A percentile compares a stretch with the other conserved stretches of the same genome.
Evolutionary conservation across 495 filamentous ascomycete species (phyloP).

Genomic region (Penicillium macrosclerotiorum): DNA sequence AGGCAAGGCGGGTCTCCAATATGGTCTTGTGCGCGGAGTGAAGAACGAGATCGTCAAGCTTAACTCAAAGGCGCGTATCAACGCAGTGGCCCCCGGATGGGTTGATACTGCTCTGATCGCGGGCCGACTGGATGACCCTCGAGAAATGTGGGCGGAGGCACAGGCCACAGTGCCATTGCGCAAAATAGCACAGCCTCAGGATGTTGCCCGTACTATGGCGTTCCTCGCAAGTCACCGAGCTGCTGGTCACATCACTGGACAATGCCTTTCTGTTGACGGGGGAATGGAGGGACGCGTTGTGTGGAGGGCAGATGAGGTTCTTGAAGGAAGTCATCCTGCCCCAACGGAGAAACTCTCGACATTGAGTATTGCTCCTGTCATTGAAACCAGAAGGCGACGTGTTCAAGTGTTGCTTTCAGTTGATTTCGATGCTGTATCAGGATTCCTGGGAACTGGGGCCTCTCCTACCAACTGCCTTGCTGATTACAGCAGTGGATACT

Average conservation of each 20-base stretch:
- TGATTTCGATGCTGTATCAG: conserved; percentile 61
- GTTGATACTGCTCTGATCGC: neutral
- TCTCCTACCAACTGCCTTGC: conserved; percentile 33
- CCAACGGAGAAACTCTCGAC: neutral
- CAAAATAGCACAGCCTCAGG: conserved; percentile 30
- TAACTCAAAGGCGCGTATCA: conserved; percentile 52
- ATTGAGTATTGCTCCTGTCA: conserved; percentile 24
- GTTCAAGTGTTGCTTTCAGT: conserved; percentile 55
- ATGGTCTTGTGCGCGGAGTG: conserved; percentile 51
- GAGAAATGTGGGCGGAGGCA: conserved; percentile 19
- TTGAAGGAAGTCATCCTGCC: neutral
- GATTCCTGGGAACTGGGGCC: conserved; percentile 56
- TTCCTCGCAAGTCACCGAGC: conserved; percentile 53
- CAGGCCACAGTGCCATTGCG: conserved; percentile 28
- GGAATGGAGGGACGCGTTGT: conserved; percentile 38
- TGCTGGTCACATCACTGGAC: conserved; percentile 54
- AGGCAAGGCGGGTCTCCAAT: conserved; percentile 54
- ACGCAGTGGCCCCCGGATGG: conserved; percentile 49
- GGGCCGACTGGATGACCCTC: conserved; percentile 1
- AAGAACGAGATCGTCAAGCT: conserved; percentile 56
- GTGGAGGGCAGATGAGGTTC: conserved; percentile 1
- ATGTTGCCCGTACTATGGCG: conserved; percentile 51
- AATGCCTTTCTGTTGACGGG: conserved; percentile 51
- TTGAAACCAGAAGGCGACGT: conserved; percentile 29
- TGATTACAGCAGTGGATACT: conserved; percentile 59